Evolutionary conservation across 495 filamentous ascomycete species (phyloP).

Genomic region (Evansstolkia leycettana): DNA sequence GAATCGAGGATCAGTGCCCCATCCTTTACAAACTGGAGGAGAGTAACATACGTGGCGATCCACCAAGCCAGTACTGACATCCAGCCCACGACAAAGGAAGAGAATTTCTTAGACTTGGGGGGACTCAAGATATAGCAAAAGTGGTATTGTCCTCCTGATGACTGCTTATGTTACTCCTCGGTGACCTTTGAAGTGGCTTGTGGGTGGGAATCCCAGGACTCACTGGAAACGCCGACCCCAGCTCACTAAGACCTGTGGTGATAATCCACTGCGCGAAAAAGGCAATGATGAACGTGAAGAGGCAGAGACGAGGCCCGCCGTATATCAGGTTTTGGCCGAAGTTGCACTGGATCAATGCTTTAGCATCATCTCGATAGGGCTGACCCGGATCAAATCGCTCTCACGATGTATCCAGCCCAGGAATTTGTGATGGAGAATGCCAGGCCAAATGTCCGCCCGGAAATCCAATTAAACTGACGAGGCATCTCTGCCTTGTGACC

Average conservation of each 20-base stretch:
- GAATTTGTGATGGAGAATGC: conserved; percentile 26
- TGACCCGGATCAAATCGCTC: background rate
- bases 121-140: conserved; percentile 18
- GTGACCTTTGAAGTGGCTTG: too few species aligned
- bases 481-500: conserved; percentile 18
- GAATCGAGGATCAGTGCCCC: too few species aligned
- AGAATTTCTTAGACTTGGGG: conserved; percentile 7
- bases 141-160: conserved; percentile 23
- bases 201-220: too few species aligned
- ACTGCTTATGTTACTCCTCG: too few species aligned
- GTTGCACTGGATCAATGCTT: conserved; percentile 7
- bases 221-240: conserved; percentile 14
- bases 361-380: background rate
- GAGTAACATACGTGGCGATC: conserved; percentile 13
- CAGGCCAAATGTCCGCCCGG: conserved; percentile 18
- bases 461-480: conserved; percentile 18
- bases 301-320: conserved; percentile 9
- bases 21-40: too few species aligned
- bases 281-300: conserved; percentile 4
- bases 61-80: conserved; percentile 25
- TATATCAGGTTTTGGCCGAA: conserved; percentile 15
- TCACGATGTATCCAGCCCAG: conserved; percentile 19
- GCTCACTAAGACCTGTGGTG: conserved; percentile 14
- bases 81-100: conserved; percentile 21
- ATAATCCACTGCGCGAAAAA: conserved; percentile 12